Evolutionary conservation across 139 green algal species (phyloP).

Genomic region (Mesotaenium endlicherianum): DNA sequence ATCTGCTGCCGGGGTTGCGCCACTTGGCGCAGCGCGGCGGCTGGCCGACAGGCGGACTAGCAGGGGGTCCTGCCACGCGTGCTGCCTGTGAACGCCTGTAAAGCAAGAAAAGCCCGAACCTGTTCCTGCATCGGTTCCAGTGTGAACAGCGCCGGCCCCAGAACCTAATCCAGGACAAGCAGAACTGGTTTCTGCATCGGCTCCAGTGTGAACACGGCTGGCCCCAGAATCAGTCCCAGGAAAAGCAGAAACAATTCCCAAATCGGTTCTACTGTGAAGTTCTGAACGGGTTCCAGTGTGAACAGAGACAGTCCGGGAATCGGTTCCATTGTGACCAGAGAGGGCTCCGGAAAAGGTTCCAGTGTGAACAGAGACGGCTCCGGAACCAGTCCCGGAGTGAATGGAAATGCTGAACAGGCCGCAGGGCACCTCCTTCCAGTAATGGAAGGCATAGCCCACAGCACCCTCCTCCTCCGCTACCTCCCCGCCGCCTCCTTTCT

Average conservation of each 20-base stretch:
- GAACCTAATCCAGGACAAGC: background rate
- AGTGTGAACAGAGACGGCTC: no score
- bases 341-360: background rate
- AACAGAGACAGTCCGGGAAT: no score
- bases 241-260: background rate
- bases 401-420: conserved; percentile 53
- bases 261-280: no score
- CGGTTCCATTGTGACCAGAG: no score
- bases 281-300: no score
- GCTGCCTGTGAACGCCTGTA: no score
- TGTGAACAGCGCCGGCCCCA: background rate
- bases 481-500: background rate
- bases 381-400: background rate
- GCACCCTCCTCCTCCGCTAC: background rate
- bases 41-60: background rate
- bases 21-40: background rate
- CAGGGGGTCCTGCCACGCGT: background rate
- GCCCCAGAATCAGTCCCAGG: background rate
- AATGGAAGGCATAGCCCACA: background rate
- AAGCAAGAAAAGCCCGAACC: background rate
- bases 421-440: conserved; percentile 55
- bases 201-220: no score
- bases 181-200: background rate
- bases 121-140: background rate
- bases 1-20: no score